Evolutionary conservation across 352 stramenopile species (phyloP).

Genomic region (Pythium aquatile): DNA sequence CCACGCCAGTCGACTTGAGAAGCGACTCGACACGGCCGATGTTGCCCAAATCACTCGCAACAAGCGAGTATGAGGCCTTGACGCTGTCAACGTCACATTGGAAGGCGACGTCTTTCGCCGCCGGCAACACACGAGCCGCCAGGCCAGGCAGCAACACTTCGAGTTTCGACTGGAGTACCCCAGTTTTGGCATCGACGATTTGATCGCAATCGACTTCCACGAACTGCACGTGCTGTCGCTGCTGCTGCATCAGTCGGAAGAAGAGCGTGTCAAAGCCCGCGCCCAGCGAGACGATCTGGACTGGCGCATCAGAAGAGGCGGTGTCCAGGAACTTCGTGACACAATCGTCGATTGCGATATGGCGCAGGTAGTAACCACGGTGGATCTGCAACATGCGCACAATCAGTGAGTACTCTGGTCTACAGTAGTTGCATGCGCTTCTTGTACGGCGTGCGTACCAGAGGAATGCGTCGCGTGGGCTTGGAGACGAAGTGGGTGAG

Average conservation of each 20-base stretch:
- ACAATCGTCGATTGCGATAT: constrained; percentile 50
- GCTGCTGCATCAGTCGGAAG: constrained; percentile 51
- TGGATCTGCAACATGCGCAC: constrained; percentile 48
- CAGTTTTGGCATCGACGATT: constrained; percentile 53
- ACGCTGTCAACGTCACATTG: constrained; percentile 4
- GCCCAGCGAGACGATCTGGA: constrained; percentile 71
- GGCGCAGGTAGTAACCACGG: constrained; percentile 72
- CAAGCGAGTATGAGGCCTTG: constrained; percentile 40
- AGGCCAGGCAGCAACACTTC: background rate
- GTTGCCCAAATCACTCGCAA: constrained; percentile 62
- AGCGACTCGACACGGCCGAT: constrained; percentile 29
- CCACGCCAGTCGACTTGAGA: constrained; percentile 30
- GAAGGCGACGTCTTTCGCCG: constrained; percentile 3
- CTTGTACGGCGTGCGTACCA: constrained; percentile 31
- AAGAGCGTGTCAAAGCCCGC: constrained; percentile 76
- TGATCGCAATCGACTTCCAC: constrained; percentile 61
- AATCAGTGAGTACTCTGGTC: background rate
- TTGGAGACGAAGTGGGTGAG: constrained; percentile 59
- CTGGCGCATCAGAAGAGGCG: background rate
- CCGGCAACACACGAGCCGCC: background rate
- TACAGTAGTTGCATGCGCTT: background rate
- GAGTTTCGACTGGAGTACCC: constrained; percentile 35
- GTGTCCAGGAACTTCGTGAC: constrained; percentile 50
- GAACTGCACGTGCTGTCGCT: constrained; percentile 30
- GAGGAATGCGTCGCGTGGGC: constrained; percentile 58